Evolutionary conservation across 805 yeast genomes (phyloP), one percentile per base, ranked within the genome.

Genomic region (Zygosaccharomyces gambellarensis): DNA sequence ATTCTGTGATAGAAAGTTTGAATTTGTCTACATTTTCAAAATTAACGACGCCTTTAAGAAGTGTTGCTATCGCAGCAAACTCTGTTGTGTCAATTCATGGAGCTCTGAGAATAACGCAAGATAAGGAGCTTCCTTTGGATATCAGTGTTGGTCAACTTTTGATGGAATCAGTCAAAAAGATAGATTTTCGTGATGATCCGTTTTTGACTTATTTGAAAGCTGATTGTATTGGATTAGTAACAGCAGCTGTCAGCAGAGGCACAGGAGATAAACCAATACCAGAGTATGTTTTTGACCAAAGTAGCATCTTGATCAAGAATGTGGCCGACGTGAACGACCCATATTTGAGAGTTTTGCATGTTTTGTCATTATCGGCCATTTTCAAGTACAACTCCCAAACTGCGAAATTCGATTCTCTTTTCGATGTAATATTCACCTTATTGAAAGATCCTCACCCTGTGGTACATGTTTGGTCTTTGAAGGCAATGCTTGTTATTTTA

Each of bases 1-100:
- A 85, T 50, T 89, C 97, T 0, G 74, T 94, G n/a, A 67, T 94
- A 19, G 97, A 92, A 59, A 87, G 83, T 47, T 67, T 94, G 53
- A 77, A 90, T 55, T 72, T 83, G 3, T 72, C 76, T 14, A 52
- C 83, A 32, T 70, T 78, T 43, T 72, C 79, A 27, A 68, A 74
- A 47, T 55, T 62, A 4, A 59, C 68, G 1, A 61, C 60, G 4
- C 55, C 65, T 1, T 59, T 70, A 6, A 67, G 75, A 32, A 62
- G 65, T 14, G 63, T 65, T 0, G 87, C 90, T 0, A 72, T 85
- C 7, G 65, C 76, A 1, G 71, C 84, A 4, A 90, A 90, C 59
- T 64, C 79, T 1, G 70, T 86, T 0, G 73, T 85, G 21, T 86
- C 92, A 0, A 55, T 90, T 1, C 81, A 83, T 59, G 82, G 83